Conservation (phyloP, 352 stramenopile genomes). For the Phytophthora pistaciae region DNA sequence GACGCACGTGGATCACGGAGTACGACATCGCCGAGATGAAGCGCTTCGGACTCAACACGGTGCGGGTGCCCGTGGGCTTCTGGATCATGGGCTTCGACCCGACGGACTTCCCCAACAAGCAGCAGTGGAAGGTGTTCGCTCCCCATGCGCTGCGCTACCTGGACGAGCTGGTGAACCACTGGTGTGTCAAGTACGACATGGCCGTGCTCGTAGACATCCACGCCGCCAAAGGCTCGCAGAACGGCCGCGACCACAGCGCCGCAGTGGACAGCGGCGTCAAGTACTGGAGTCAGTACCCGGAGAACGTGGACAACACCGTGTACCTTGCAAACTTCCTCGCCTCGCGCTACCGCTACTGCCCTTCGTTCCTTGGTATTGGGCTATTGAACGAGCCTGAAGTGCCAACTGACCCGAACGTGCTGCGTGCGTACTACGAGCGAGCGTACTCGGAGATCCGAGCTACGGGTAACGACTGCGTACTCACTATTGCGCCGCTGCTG, state of each 20-base stretch:
- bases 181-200: conserved; percentile 58
- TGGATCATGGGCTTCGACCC: conserved; percentile 84
- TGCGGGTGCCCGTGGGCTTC: conserved; percentile 83
- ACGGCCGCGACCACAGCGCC: conserved; percentile 80
- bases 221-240: conserved; percentile 85
- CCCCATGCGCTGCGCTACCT: conserved; percentile 55
- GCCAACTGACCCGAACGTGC: conserved; percentile 55
- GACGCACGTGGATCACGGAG: conserved; percentile 80
- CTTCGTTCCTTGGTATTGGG: conserved; percentile 78
- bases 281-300: conserved; percentile 64
- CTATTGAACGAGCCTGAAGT: conserved; percentile 79
- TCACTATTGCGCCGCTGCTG: conserved; percentile 68
- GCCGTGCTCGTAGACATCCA: conserved; percentile 85
- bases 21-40: conserved; percentile 74
- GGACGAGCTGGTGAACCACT: conserved; percentile 57
- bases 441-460: conserved; percentile 74
- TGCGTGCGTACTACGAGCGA: conserved; percentile 82
- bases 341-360: conserved; percentile 70
- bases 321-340: conserved; percentile 66
- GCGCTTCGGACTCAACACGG: conserved; percentile 76
- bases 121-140: conserved; percentile 64
- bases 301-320: conserved; percentile 77
- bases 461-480: conserved; percentile 78
- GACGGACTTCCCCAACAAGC: conserved; percentile 52
- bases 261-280: conserved; percentile 53